Evolutionary conservation across 352 stramenopile genomes (phyloP), one percentile per base, ranked within the genome.

Genomic region (Phytophthora hybrid): DNA sequence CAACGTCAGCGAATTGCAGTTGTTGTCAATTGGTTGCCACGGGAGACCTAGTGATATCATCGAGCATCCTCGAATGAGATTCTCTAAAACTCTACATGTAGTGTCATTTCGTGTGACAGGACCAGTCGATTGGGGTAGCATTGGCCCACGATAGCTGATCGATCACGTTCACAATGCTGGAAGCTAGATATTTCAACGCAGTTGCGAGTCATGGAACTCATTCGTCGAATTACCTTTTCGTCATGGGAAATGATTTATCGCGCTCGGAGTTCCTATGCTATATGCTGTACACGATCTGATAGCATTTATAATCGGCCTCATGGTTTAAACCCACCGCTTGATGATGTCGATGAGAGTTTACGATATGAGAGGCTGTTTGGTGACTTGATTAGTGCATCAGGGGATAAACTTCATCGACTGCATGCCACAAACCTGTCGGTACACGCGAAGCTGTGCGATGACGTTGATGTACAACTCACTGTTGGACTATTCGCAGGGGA

Each of bases 231-330:
- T 29, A 94, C 88, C 0, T 90, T 83, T 63, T 84, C 89, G 1
- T 69, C 74, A 3, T 96, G 89, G 85, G 82, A 94, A 53, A 93
- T 96, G 89, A 82, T 96, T 9, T 96, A 92, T 74, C 71, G 72
- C 3, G 77, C 87, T 60, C 86, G 87, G 39, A 81, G 80, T 52
- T 56, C 80, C 10, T 94, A 94, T 59, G 87, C 79, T 13, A 52
- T 67, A 23, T 52, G 84, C 53, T 92, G 86, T 34, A 91, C 88
- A 3, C 34, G 76, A 4, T 19, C 46, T 8, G 67, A 79, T 44
- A 94, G 87, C 58, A 73, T 81, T 19, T 94, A 90, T 69, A 93
- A 93, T 57, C 87, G 84, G 1, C 34, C 54, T 16, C 75, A 73
- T 37, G 89, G 89, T 26, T 41, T 93, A 19, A 94, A 94, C 31